Evolutionary conservation across 169 alveolate genomes (phyloP).

Genomic region (Eimeria mitis): DNA sequence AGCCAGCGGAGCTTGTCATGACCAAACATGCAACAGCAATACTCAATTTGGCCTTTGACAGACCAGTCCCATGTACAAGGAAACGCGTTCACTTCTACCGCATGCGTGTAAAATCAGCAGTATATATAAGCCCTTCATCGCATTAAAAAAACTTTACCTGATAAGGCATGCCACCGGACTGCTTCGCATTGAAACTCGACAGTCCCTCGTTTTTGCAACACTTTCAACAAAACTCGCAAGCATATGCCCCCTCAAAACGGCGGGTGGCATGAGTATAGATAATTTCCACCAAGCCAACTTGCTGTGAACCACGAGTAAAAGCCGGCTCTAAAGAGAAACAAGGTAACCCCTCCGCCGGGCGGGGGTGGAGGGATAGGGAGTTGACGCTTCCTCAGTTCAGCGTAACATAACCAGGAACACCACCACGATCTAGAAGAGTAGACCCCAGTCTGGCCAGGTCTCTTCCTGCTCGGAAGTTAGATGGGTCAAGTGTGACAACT

Average conservation of each 20-base stretch:
- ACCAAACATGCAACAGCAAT: background rate
- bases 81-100: background rate
- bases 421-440: conserved; percentile 61
- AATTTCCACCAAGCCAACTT: background rate
- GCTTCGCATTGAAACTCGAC: conserved; percentile 33
- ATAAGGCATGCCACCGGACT: background rate
- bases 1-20: conserved; percentile 8
- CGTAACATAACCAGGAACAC: conserved; percentile 63
- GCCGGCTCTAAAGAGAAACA: background rate
- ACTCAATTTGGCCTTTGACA: background rate
- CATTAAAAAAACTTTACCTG: background rate
- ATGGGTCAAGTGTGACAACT: conserved; percentile 77
- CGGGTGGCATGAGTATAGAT: background rate
- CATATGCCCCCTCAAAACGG: background rate
- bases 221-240: background rate
- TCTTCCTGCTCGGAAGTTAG: conserved; percentile 77
- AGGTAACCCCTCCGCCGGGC: too few relatives aligned
- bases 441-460: conserved; percentile 76
- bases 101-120: background rate
- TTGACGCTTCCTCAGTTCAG: conserved; percentile 30
- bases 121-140: background rate
- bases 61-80: background rate
- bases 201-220: background rate
- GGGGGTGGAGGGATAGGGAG: background rate
- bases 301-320: background rate